These are phyloP conservation scores for Beauveria scarabaeidicola DNA, from an alignment of 2,329 filamentous ascomycete genomes.

Conservation along the genomic window DNA sequence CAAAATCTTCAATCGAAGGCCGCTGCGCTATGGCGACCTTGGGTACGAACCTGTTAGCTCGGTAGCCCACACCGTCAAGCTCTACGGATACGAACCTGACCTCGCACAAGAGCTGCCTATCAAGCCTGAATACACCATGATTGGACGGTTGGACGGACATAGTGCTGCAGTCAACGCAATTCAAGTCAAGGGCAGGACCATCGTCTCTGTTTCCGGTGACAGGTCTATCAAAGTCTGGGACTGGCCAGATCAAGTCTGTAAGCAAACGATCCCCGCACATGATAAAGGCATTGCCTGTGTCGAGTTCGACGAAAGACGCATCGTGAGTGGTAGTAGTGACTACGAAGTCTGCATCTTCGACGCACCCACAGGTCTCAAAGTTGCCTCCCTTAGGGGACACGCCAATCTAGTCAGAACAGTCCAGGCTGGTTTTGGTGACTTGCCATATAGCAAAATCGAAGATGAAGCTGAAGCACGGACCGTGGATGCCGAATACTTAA, in stretches of 20 bases:
- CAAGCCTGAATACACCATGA: slow-evolving; percentile 61
- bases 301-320: slow-evolving; percentile 86
- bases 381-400: slow-evolving; percentile 79
- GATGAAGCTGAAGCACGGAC: slow-evolving; percentile 63
- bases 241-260: slow-evolving; percentile 68
- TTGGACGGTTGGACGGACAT: slow-evolving; percentile 76
- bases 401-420: slow-evolving; percentile 82
- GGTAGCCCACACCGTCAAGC: slow-evolving; percentile 41
- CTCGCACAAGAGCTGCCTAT: slow-evolving; percentile 38
- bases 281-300: slow-evolving; percentile 95
- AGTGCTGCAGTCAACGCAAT: slow-evolving; percentile 92
- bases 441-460: slow-evolving; percentile 69
- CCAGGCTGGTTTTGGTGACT: slow-evolving; percentile 87
- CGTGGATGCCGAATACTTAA: slow-evolving; percentile 66
- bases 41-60: slow-evolving; percentile 49
- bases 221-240: slow-evolving; percentile 93
- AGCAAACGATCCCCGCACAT: slow-evolving; percentile 75
- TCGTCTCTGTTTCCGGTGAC: slow-evolving; percentile 93
- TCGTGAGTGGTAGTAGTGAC: slow-evolving; percentile 93
- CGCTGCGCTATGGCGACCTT: slow-evolving; percentile 52
- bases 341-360: slow-evolving; percentile 96
- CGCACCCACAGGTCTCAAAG: slow-evolving; percentile 73
- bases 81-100: slow-evolving; percentile 46
- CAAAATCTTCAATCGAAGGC: slow-evolving; percentile 83
- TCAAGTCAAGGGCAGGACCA: slow-evolving; percentile 74